Evolutionary conservation across 208 protist species (phyloP).

Genomic region (Wallacemonas sp.): DNA sequence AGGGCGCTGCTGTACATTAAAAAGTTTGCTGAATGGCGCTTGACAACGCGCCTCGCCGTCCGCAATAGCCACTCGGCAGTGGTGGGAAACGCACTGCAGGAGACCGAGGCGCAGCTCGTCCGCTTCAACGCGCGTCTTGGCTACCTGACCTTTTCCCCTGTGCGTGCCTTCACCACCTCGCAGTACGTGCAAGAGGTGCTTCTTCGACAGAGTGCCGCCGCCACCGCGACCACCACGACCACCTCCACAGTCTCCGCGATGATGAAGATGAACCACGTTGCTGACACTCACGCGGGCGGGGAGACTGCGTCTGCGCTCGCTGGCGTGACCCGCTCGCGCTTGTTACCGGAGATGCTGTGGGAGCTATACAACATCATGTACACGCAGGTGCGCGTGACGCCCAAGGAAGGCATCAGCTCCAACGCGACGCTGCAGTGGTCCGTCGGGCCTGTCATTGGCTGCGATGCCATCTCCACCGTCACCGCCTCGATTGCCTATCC

Average conservation of each 20-base stretch:
- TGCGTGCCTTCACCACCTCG: background rate
- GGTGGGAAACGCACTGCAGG: constrained; percentile 20
- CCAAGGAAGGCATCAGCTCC: constrained; percentile 23
- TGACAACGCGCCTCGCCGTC: constrained; percentile 6
- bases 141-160: constrained; percentile 14
- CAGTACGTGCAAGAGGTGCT: constrained; percentile 15
- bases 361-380: constrained; percentile 15
- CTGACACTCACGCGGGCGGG: no score
- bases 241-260: background rate
- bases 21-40: background rate
- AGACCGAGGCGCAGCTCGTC: constrained; percentile 25
- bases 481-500: constrained; percentile 23
- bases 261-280: no score
- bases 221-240: background rate
- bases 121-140: constrained; percentile 21
- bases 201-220: background rate
- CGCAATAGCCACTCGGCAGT: background rate
- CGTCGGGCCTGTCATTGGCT: constrained; percentile 34
- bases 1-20: background rate
- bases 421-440: constrained; percentile 39
- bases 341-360: constrained; percentile 11
- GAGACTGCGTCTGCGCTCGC: no score
- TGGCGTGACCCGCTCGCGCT: no score
- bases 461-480: constrained; percentile 28
- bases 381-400: constrained; percentile 13